Conservation (phyloP, 2,329 filamentous ascomycete species). For the Exophiala phaeomuriformis region DNA sequence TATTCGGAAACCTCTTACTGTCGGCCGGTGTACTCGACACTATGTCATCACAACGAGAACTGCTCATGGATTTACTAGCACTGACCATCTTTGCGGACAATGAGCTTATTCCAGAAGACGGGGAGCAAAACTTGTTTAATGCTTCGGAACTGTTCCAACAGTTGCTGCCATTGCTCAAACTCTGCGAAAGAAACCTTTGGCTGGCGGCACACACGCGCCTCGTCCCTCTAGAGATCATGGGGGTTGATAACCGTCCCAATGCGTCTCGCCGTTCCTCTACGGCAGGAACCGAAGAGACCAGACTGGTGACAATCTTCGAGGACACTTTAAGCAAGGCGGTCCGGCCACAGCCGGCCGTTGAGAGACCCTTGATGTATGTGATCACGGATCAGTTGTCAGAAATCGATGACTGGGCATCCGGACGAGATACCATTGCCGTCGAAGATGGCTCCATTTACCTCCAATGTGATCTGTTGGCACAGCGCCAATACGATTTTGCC, state of each 20-base stretch:
- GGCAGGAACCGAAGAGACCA: conserved; percentile 25
- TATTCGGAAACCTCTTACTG: conserved; percentile 35
- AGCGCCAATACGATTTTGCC: conserved; percentile 60
- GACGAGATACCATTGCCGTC: conserved; percentile 44
- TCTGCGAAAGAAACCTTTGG: conserved; percentile 63
- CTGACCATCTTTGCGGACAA: conserved; percentile 81
- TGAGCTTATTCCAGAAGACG: conserved; percentile 67
- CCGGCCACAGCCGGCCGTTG: conserved; percentile 36
- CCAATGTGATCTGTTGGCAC: conserved; percentile 59
- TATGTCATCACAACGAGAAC: conserved; percentile 61
- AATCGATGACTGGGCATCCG: conserved; percentile 44
- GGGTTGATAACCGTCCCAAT: conserved; percentile 26
- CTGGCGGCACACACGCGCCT: conserved; percentile 45
- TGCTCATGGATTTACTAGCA: conserved; percentile 75
- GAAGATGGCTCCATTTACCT: conserved; percentile 59
- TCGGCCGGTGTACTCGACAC: conserved; percentile 74
- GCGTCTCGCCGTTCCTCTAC: conserved; percentile 27
- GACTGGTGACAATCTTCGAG: conserved; percentile 36
- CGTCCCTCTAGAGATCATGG: conserved; percentile 28
- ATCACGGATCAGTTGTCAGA: conserved; percentile 40
- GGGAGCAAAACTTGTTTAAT: conserved; percentile 57
- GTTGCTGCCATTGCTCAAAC: conserved; percentile 62
- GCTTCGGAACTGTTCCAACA: conserved; percentile 51
- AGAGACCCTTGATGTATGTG: conserved; percentile 37
- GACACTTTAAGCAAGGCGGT: conserved; percentile 40